These are phyloP conservation scores for Butyriboletus appendiculatus DNA, from an alignment of 1,284 basidiomycete genomes.

Conservation along the genomic window DNA sequence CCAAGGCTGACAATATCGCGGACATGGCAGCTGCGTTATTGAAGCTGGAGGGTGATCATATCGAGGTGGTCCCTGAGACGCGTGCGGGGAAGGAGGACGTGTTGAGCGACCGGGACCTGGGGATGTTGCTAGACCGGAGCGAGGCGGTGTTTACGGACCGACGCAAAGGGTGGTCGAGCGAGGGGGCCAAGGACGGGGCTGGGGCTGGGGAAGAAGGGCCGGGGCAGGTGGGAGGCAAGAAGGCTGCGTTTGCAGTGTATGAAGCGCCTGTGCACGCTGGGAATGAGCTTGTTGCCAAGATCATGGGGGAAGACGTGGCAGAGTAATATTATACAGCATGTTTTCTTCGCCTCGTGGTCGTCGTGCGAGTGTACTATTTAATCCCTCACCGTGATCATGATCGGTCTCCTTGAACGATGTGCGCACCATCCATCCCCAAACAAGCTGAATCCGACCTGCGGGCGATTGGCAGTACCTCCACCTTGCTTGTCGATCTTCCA, in stretches of 20 bases:
- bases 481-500: slow-evolving; percentile 18
- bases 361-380: slow-evolving; percentile 1
- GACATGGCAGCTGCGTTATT: slow-evolving; percentile 84
- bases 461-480: neutral
- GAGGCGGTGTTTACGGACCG: slow-evolving; percentile 78
- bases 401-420: slow-evolving; percentile 2
- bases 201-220: slow-evolving; percentile 18
- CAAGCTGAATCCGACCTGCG: no score
- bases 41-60: slow-evolving; percentile 84
- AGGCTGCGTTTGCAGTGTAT: slow-evolving; percentile 83
- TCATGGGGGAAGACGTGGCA: slow-evolving; percentile 55
- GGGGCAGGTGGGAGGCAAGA: slow-evolving; percentile 35
- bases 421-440: neutral
- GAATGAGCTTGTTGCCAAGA: slow-evolving; percentile 71
- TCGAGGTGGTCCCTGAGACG: slow-evolving; percentile 81
- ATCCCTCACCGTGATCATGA: neutral
- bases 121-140: slow-evolving; percentile 79
- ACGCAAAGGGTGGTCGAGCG: slow-evolving; percentile 74
- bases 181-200: slow-evolving; percentile 15
- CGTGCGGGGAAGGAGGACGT: slow-evolving; percentile 66
- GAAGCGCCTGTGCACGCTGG: slow-evolving; percentile 70
- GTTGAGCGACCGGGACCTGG: slow-evolving; percentile 80
- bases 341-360: neutral
- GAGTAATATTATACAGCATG: slow-evolving; percentile 8
- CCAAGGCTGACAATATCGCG: slow-evolving; percentile 63